Conservation (phyloP, 1,284 basidiomycete genomes). For the Fomitopsis palustris region DNA sequence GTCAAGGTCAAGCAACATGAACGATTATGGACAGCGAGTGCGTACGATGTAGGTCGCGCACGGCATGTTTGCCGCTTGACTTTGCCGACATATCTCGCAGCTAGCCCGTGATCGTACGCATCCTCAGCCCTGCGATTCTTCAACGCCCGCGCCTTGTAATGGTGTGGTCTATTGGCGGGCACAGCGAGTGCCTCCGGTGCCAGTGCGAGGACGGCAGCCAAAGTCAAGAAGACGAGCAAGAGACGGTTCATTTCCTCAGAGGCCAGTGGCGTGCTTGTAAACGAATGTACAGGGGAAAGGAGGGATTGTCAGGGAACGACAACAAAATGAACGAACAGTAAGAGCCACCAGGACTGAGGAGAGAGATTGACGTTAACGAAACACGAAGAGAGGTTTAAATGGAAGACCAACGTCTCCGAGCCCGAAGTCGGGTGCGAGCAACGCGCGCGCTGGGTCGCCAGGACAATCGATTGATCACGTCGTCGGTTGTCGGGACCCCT, state of each 20-base stretch:
- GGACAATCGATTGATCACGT: constrained; percentile 6
- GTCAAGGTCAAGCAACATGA: background rate
- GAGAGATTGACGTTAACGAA: background rate
- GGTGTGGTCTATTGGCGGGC: constrained; percentile 45
- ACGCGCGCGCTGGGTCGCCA: constrained; percentile 6
- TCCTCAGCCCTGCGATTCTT: background rate
- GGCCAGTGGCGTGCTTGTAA: background rate
- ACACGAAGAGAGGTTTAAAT: background rate
- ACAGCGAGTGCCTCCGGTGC: constrained; percentile 35
- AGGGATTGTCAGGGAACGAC: constrained; percentile 4
- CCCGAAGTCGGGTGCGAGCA: background rate
- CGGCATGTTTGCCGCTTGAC: constrained; percentile 32
- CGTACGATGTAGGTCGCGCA: constrained; percentile 12
- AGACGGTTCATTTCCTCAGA: constrained; percentile 37
- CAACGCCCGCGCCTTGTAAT: constrained; percentile 12
- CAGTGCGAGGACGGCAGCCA: constrained; percentile 37
- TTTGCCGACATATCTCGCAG: constrained; percentile 1
- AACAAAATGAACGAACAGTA: background rate
- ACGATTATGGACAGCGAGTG: background rate
- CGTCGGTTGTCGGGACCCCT: background rate
- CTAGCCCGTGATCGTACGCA: background rate
- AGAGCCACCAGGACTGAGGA: constrained; percentile 3
- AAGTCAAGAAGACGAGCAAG: constrained; percentile 32
- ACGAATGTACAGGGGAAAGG: constrained; percentile 3
- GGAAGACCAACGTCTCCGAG: background rate